phyloP scores from a whole-genome alignment of 345 rosid genomes.

The Passiflora organensis region DNA sequence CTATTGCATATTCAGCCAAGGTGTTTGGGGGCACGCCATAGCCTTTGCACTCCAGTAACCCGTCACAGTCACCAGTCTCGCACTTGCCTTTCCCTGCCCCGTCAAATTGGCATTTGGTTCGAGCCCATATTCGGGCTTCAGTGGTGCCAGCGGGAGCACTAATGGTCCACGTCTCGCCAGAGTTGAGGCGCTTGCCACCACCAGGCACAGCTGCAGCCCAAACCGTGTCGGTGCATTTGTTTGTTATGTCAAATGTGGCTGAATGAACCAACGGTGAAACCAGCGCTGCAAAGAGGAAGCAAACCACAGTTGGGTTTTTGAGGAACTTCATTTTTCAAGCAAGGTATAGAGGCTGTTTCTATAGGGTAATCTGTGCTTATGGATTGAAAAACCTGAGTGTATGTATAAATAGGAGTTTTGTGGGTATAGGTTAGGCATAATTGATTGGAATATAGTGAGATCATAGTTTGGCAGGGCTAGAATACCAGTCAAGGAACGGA shows the following conservation, averaged over 20 bases:
- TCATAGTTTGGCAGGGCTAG: not conserved
- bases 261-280: constrained; percentile 17
- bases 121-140: constrained; percentile 26
- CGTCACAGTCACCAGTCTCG: constrained; percentile 25
- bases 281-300: constrained; percentile 12
- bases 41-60: constrained; percentile 25
- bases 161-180: constrained; percentile 18
- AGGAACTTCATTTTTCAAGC: not conserved
- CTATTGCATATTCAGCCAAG: constrained; percentile 22
- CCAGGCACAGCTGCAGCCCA: constrained; percentile 27
- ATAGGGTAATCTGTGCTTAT: not conserved
- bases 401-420: not conserved
- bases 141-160: constrained; percentile 12
- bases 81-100: constrained; percentile 14
- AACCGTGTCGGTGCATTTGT: constrained; percentile 12
- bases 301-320: not conserved
- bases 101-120: constrained; percentile 23
- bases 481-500: not conserved
- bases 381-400: not conserved
- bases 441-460: not conserved
- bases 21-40: constrained; percentile 31
- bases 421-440: too few relatives aligned
- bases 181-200: constrained; percentile 14
- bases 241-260: constrained; percentile 25
- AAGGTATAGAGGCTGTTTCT: not conserved